These are phyloP conservation scores for Kurtzmaniella natalensis DNA, from an alignment of 1,139 yeast species.

Conservation along the genomic window DNA sequence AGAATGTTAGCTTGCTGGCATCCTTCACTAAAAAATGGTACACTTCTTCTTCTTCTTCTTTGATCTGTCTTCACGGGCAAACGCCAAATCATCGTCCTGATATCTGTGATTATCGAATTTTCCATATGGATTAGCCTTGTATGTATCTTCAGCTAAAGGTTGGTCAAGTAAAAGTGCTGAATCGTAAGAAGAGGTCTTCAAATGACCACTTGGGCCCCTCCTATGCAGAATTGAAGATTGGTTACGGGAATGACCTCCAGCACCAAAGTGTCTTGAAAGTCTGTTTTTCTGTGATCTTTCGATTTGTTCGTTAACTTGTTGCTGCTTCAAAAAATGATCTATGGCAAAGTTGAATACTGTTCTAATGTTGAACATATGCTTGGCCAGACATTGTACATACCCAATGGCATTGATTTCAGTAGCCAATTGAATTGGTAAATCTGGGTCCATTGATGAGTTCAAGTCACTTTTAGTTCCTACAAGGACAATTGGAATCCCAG, in stretches of 20 bases:
- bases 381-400: constrained; percentile 81
- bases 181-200: constrained; percentile 34
- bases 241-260: constrained; percentile 22
- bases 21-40: constrained; percentile 30
- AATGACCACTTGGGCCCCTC: constrained; percentile 23
- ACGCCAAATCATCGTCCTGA: constrained; percentile 42
- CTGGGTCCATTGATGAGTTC: constrained; percentile 38
- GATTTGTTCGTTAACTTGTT: constrained; percentile 34
- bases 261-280: constrained; percentile 27
- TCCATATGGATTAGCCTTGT: constrained; percentile 31
- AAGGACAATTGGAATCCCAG: constrained; percentile 67
- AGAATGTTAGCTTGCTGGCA: too few relatives aligned
- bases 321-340: constrained; percentile 31
- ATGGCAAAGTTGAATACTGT: constrained; percentile 61
- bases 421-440: constrained; percentile 54
- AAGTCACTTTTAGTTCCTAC: constrained; percentile 81
- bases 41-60: constrained; percentile 28
- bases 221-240: constrained; percentile 19
- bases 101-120: constrained; percentile 21
- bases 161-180: constrained; percentile 35
- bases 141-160: constrained; percentile 35
- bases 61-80: constrained; percentile 30
- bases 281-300: constrained; percentile 32
- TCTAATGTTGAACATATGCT: constrained; percentile 58
- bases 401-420: constrained; percentile 65